These are phyloP conservation scores for Pythium brassicae DNA, from an alignment of 352 stramenopile genomes.

Conservation along the genomic window DNA sequence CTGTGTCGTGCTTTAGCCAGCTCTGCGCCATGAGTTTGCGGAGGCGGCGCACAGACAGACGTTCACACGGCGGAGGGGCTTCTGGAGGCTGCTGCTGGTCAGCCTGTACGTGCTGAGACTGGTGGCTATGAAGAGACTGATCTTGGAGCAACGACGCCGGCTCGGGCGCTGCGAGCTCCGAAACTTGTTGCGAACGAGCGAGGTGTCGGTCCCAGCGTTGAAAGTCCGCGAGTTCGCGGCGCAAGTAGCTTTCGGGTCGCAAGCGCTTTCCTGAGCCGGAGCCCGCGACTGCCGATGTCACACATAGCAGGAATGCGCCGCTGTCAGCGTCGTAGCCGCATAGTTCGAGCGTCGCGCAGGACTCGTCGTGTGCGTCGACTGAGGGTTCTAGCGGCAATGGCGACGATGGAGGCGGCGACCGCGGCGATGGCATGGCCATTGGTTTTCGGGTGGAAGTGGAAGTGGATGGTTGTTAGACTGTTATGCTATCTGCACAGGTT, in stretches of 20 bases:
- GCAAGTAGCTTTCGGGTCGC: slow-evolving; percentile 8
- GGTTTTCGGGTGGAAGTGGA: not conserved
- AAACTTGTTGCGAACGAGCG: slow-evolving; percentile 1
- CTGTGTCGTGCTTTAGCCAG: slow-evolving; percentile 40
- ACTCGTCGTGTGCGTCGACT: not conserved
- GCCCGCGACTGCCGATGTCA: not conserved
- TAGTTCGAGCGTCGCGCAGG: slow-evolving; percentile 19
- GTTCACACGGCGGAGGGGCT: slow-evolving; percentile 12
- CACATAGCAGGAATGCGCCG: slow-evolving; percentile 27
- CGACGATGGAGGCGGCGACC: no score
- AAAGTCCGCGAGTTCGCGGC: slow-evolving; percentile 37
- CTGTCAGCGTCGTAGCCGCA: slow-evolving; percentile 29
- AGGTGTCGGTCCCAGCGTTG: slow-evolving; percentile 39
- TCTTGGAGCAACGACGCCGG: no score
- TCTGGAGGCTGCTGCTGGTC: not conserved
- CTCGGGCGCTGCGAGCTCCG: no score
- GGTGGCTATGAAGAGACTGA: not conserved
- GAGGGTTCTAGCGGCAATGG: no score
- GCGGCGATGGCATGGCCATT: not conserved
- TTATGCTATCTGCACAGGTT: not conserved
- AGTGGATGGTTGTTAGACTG: no score
- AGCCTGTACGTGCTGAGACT: not conserved
- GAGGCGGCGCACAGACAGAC: slow-evolving; percentile 50
- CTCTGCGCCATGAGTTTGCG: slow-evolving; percentile 46
- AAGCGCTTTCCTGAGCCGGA: slow-evolving; percentile 5